A percentile compares a stretch with the other conserved stretches of the same genome.
Conservation (phyloP, 2,329 filamentous ascomycete species). For the Epicoccum nigrum region DNA sequence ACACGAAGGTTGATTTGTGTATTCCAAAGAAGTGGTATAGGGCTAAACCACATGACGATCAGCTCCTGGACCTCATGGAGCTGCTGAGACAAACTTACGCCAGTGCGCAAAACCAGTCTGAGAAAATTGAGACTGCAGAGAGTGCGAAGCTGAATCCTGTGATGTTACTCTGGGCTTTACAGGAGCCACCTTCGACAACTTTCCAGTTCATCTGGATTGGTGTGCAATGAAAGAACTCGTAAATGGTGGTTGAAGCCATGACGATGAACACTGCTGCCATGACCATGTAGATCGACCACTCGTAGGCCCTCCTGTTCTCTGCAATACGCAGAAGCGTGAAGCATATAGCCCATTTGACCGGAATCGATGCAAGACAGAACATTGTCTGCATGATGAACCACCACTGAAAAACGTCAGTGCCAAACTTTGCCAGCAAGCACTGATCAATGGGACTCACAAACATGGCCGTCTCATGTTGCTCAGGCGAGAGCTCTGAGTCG, state of each 20-base stretch:
- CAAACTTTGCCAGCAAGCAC: neutral
- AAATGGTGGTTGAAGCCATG: constrained; percentile 43
- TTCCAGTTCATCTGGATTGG: constrained; percentile 33
- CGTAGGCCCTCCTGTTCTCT: constrained; percentile 32
- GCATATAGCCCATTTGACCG: constrained; percentile 44
- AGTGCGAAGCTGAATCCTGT: constrained; percentile 20
- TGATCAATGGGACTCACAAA: constrained; percentile 11
- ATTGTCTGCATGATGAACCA: constrained; percentile 27
- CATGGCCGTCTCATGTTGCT: constrained; percentile 19
- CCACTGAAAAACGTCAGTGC: constrained; percentile 5
- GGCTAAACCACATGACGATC: neutral
- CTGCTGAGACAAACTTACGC: constrained; percentile 22
- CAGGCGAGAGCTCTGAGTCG: constrained; percentile 7
- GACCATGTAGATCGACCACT: constrained; percentile 32
- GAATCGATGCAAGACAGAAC: constrained; percentile 19
- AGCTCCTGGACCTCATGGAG: neutral
- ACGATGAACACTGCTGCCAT: constrained; percentile 35
- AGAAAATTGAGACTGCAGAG: constrained; percentile 44
- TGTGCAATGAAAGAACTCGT: constrained; percentile 35
- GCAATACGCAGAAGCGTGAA: constrained; percentile 45
- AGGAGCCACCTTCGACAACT: constrained; percentile 25
- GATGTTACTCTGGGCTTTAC: constrained; percentile 19
- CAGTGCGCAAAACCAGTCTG: constrained; percentile 44
- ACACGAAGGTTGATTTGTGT: constrained; percentile 28
- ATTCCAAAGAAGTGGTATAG: constrained; percentile 31